A percentile compares a stretch with the other conserved stretches of the same genome.
Evolutionary conservation across 139 green algal species (phyloP).

Genomic region (Coelastrella sp.): DNA sequence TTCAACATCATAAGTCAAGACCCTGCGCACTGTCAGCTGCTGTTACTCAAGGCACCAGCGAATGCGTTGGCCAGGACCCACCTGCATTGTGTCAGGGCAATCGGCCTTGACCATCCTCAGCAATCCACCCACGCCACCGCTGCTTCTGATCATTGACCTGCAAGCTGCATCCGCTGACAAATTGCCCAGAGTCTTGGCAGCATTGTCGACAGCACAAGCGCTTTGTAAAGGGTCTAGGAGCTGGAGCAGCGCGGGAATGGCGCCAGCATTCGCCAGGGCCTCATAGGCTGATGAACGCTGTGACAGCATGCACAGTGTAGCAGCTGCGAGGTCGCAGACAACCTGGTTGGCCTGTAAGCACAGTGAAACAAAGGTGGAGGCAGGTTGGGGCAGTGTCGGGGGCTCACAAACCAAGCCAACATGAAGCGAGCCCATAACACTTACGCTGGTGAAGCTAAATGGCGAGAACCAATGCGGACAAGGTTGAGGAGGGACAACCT

Average conservation of each 20-base stretch:
- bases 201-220: slow-evolving; percentile 34
- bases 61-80: neutral
- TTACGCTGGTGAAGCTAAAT: too few species aligned
- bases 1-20: neutral
- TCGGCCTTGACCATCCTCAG: slow-evolving; percentile 41
- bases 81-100: slow-evolving; percentile 41
- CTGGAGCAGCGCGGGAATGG: slow-evolving; percentile 35
- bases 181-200: slow-evolving; percentile 49
- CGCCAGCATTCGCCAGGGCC: slow-evolving; percentile 10
- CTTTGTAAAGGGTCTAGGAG: slow-evolving; percentile 29
- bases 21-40: neutral
- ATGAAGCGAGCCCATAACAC: too few species aligned
- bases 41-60: neutral
- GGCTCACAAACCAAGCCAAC: too few species aligned
- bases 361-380: neutral
- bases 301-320: slow-evolving; percentile 44
- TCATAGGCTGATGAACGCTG: slow-evolving; percentile 36
- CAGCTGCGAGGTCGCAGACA: slow-evolving; percentile 34
- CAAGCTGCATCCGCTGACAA: slow-evolving; percentile 30
- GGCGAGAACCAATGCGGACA: too few species aligned
- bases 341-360: slow-evolving; percentile 16
- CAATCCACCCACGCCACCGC: slow-evolving; percentile 36
- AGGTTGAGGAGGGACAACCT: neutral
- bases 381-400: too few species aligned
- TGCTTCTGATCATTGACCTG: slow-evolving; percentile 23